Evolutionary conservation across 75 land plant species (phyloP), one percentile per base, ranked within the genome.

Genomic region (Cupressus sempervirens): DNA sequence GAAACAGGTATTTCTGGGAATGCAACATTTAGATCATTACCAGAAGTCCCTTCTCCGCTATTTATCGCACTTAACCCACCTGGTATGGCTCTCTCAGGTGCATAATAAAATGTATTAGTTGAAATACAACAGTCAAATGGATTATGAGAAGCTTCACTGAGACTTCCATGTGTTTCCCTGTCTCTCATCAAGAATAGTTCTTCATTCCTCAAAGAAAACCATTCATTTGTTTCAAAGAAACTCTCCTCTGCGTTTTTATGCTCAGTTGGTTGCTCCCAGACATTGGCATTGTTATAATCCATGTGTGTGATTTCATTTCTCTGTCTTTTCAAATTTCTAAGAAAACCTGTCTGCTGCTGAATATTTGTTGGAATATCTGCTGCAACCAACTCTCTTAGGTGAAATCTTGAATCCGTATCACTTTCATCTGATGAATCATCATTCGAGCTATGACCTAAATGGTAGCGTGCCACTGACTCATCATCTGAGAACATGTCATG

Each of bases 341-440:
- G 26, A 68, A 74, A 75, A 76, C 8, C 23, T 84, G 75, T 86
- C 73, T 83, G 84, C 36, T 82, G 62, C 35, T 82, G 62, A 52
- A 43, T 43, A 85, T 83, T 38, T 26, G 84, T 13, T 6, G 53
- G 62, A 8, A 54, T 53, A 26, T 70, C 85, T 23, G 10, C 83
- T 79, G 53, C 50, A 41, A 48, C 13, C 15, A 75, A 18, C 7
- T 84, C 89, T 7, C 76, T 54, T 26, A 34, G 82, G 29, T 86
- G 85, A 73, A 23, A 83, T 40, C 87, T 84, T 41, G 88, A 88
- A 32, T 93, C 93, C 3, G 82, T 83, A 40, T 92, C 95, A 90
- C 93, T 93, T 76, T 90, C 93, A 83, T 89, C 95, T 85, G 95
- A 92, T 74, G 89, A 92, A 36, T 92, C 92, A 14, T 91, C 92